These are phyloP conservation scores for Claviceps digitariae DNA, from an alignment of 2,329 filamentous ascomycete genomes.

Conservation along the genomic window DNA sequence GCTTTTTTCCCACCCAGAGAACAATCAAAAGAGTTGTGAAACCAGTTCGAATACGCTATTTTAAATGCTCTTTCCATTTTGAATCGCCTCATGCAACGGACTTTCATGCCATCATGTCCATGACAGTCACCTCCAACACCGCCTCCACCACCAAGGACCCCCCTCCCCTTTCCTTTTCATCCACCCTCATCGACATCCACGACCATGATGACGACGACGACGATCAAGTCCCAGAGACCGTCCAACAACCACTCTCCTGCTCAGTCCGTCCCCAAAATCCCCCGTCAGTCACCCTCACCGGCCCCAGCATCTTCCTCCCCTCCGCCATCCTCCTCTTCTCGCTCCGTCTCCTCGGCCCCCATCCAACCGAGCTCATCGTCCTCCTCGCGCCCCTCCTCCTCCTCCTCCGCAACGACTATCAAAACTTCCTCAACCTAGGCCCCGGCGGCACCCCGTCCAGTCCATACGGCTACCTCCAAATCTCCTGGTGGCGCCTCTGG, in stretches of 20 bases:
- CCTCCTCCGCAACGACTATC: constrained; percentile 56
- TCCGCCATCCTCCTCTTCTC: constrained; percentile 33
- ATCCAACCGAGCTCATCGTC: constrained; percentile 35
- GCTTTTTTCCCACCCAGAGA: not conserved
- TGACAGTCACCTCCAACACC: not conserved
- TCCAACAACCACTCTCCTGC: constrained; percentile 1
- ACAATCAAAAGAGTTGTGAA: not conserved
- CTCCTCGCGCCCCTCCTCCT: constrained; percentile 33
- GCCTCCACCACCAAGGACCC: not conserved
- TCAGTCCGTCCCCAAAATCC: constrained; percentile 31
- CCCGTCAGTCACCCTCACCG: constrained; percentile 39
- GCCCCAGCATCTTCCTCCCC: constrained; percentile 30
- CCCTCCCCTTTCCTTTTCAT: not conserved
- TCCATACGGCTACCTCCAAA: constrained; percentile 55
- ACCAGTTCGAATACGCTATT: not conserved
- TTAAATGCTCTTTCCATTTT: not conserved
- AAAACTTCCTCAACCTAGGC: constrained; percentile 61
- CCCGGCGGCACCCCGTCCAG: constrained; percentile 71
- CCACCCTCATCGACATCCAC: not conserved
- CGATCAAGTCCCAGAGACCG: not conserved
- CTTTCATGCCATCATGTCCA: constrained; percentile 1
- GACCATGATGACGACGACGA: not conserved
- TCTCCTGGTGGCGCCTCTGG: constrained; percentile 61
- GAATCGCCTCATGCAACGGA: not conserved
- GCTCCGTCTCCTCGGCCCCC: constrained; percentile 36